Conservation (phyloP, 1,284 basidiomycete species). For the Coniferiporia sulphurascens region DNA sequence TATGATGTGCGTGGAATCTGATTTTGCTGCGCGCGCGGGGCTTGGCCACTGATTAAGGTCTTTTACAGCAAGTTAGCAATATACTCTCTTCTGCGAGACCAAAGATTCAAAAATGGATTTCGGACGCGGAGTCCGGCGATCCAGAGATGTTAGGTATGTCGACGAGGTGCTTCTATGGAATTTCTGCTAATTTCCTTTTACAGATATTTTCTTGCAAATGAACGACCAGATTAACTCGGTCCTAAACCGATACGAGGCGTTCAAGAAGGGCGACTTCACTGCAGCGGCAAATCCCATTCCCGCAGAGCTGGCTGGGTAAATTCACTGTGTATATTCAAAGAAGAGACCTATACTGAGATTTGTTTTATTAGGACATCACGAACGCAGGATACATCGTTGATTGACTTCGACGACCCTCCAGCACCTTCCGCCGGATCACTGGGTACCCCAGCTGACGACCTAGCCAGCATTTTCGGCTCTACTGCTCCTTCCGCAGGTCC, state of each 20-base stretch:
- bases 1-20: constrained; percentile 67
- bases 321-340: not conserved
- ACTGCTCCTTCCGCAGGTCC: constrained; percentile 19
- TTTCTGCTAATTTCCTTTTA: not conserved
- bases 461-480: constrained; percentile 50
- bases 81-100: constrained; percentile 85
- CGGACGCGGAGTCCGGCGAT: constrained; percentile 83
- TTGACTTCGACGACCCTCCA: constrained; percentile 63
- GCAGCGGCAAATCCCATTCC: constrained; percentile 63
- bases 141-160: constrained; percentile 78
- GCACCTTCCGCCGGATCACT: constrained; percentile 18
- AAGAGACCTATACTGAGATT: not conserved
- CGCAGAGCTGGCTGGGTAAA: constrained; percentile 40
- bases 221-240: constrained; percentile 98
- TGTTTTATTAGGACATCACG: constrained; percentile 16
- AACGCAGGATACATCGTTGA: constrained; percentile 47
- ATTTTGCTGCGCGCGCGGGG: constrained; percentile 6
- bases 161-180: not conserved
- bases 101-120: constrained; percentile 97
- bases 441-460: constrained; percentile 40
- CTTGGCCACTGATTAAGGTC: not conserved
- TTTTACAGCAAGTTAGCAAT: constrained; percentile 77
- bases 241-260: constrained; percentile 85
- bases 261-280: constrained; percentile 82
- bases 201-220: constrained; percentile 90